Evolutionary conservation across 2,329 filamentous ascomycete species (phyloP).

Genomic region (Atkinsonella texensis): DNA sequence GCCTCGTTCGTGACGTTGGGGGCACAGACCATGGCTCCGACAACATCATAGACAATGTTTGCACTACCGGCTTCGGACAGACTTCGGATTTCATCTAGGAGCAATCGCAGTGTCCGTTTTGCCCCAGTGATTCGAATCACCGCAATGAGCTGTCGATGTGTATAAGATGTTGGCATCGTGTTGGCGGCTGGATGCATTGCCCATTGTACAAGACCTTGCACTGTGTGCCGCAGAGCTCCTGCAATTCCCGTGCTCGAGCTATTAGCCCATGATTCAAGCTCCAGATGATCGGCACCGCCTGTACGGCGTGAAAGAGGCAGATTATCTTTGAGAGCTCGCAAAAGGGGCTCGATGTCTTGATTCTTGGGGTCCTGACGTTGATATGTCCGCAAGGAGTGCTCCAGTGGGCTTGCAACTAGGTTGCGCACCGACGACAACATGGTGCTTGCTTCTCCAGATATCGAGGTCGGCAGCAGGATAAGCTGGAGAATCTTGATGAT

Average conservation of each 20-base stretch:
- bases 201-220: constrained; percentile 57
- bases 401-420: constrained; percentile 57
- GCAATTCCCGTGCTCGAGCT: constrained; percentile 43
- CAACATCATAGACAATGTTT: constrained; percentile 55
- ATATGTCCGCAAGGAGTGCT: constrained; percentile 53
- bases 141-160: constrained; percentile 56
- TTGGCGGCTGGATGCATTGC: constrained; percentile 43
- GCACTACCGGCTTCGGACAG: constrained; percentile 48
- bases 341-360: constrained; percentile 57
- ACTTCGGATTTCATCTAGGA: constrained; percentile 56
- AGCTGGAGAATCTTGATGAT: constrained; percentile 62
- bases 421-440: constrained; percentile 63
- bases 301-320: constrained; percentile 48
- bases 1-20: constrained; percentile 42
- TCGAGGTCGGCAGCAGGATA: constrained; percentile 56
- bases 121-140: constrained; percentile 51
- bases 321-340: constrained; percentile 51
- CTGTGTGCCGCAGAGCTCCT: constrained; percentile 44
- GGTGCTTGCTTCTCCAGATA: constrained; percentile 56
- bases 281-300: constrained; percentile 48
- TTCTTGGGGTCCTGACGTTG: constrained; percentile 55
- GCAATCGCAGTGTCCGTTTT: constrained; percentile 43
- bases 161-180: constrained; percentile 52
- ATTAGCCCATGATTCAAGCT: constrained; percentile 56
- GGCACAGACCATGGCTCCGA: constrained; percentile 55